Conservation (phyloP, 805 yeast species). For the Grigorovia humatica region DNA sequence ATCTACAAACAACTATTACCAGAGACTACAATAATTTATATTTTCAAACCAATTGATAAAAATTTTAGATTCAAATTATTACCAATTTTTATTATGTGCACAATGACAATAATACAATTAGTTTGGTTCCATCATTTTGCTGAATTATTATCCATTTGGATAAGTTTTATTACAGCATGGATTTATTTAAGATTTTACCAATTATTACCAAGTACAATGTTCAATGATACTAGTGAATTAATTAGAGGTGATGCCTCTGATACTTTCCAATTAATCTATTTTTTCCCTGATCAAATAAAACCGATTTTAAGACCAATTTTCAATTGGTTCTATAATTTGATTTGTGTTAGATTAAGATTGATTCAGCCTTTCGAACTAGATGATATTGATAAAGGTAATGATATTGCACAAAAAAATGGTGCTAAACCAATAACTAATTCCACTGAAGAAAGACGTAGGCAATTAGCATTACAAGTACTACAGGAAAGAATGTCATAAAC, state of each 20-base stretch:
- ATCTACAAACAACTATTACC: conserved; percentile 59
- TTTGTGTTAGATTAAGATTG: conserved; percentile 35
- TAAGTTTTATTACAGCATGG: conserved; percentile 63
- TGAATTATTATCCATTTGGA: conserved; percentile 40
- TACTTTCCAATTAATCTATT: conserved; percentile 70
- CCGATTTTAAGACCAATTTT: conserved; percentile 44
- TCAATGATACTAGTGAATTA: conserved; percentile 10
- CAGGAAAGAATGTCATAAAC: conserved; percentile 44
- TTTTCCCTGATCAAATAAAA: conserved; percentile 62
- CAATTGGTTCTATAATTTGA: conserved; percentile 31
- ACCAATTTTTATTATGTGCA: conserved; percentile 38
- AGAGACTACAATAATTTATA: conserved; percentile 43
- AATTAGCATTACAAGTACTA: conserved; percentile 62
- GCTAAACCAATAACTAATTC: conserved; percentile 16
- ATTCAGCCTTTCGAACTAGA: conserved; percentile 56
- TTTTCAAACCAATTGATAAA: conserved; percentile 33
- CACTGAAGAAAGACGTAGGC: conserved; percentile 68
- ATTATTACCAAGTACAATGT: conserved; percentile 26
- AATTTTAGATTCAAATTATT: conserved; percentile 52
- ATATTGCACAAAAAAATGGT: conserved; percentile 54
- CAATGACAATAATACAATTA: conserved; percentile 24
- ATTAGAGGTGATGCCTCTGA: conserved; percentile 76
- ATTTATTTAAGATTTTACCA: conserved; percentile 71
- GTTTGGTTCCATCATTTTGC: conserved; percentile 35
- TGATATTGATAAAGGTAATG: conserved; percentile 62